Evolutionary conservation across 2,329 filamentous ascomycete species (phyloP).

Genomic region (Parasarocladium wereldwijsianum): DNA sequence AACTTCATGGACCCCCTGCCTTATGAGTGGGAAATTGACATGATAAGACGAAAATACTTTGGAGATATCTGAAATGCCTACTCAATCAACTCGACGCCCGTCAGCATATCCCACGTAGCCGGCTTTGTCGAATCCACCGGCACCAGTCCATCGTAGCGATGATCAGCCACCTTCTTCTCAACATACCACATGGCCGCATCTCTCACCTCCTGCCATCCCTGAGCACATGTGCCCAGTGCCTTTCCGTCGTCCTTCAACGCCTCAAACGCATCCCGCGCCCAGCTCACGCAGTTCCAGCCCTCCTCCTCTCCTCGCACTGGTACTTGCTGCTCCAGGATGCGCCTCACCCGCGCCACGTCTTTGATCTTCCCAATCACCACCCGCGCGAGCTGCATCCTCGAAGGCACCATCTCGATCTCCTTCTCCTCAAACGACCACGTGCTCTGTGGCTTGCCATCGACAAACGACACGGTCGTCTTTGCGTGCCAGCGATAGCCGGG

Average conservation of each 20-base stretch:
- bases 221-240: constrained; percentile 15
- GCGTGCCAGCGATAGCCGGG: constrained; percentile 15
- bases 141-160: constrained; percentile 23
- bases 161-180: constrained; percentile 19
- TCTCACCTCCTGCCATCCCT: constrained; percentile 19
- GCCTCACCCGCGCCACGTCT: constrained; percentile 10
- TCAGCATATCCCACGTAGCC: constrained; percentile 2
- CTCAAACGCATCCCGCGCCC: constrained; percentile 25
- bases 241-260: constrained; percentile 13
- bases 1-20: constrained; percentile 8
- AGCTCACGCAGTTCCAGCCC: constrained; percentile 27
- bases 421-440: constrained; percentile 15
- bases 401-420: constrained; percentile 4
- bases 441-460: constrained; percentile 2
- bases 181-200: constrained; percentile 23
- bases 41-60: constrained; percentile 3
- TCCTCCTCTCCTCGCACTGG: constrained; percentile 13
- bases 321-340: constrained; percentile 13
- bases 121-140: not conserved
- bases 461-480: constrained; percentile 11
- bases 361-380: constrained; percentile 15
- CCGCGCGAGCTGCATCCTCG: constrained; percentile 7
- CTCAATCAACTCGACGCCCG: constrained; percentile 1
- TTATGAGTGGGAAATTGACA: constrained; percentile 7
- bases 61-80: constrained; percentile 1